Percentiles rank a stretch among this genome's conserved stretches.
These are phyloP conservation scores for Usnea hakonensis DNA, from an alignment of 495 filamentous ascomycete genomes.

Conservation along the genomic window DNA sequence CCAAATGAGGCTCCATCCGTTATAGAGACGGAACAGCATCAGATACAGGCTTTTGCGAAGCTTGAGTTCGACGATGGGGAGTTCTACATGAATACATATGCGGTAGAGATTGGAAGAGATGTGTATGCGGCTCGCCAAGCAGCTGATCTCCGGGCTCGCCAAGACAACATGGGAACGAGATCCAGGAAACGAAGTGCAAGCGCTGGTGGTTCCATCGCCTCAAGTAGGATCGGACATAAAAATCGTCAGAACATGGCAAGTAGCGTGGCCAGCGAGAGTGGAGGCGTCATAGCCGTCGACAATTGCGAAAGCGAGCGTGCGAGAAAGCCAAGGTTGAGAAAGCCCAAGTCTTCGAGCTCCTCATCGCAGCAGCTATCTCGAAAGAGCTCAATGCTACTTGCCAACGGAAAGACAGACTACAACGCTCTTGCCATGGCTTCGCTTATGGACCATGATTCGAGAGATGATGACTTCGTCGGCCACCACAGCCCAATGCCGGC, in stretches of 20 bases:
- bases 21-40: slow-evolving; percentile 38
- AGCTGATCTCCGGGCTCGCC: slow-evolving; percentile 38
- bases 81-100: slow-evolving; percentile 65
- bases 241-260: slow-evolving; percentile 38
- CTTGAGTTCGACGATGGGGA: slow-evolving; percentile 63
- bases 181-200: slow-evolving; percentile 43
- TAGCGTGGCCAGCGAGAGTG: slow-evolving; percentile 52
- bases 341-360: slow-evolving; percentile 31
- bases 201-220: slow-evolving; percentile 17
- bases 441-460: slow-evolving; percentile 25
- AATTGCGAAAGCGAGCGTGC: slow-evolving; percentile 30
- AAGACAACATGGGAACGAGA: slow-evolving; percentile 33
- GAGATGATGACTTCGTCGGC: slow-evolving; percentile 23
- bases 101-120: slow-evolving; percentile 59
- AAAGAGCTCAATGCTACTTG: slow-evolving; percentile 43
- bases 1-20: slow-evolving; percentile 27
- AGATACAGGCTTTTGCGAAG: slow-evolving; percentile 58
- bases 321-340: slow-evolving; percentile 26
- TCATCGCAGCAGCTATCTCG: slow-evolving; percentile 38
- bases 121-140: slow-evolving; percentile 47
- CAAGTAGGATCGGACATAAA: slow-evolving; percentile 41
- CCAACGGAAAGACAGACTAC: slow-evolving; percentile 28
- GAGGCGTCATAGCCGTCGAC: slow-evolving; percentile 52
- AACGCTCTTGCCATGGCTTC: slow-evolving; percentile 41
- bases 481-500: slow-evolving; percentile 41